A percentile compares a stretch with the other conserved stretches of the same genome.
Conservation (phyloP, 2,329 filamentous ascomycete species). For the Escovopsis sp. region DNA sequence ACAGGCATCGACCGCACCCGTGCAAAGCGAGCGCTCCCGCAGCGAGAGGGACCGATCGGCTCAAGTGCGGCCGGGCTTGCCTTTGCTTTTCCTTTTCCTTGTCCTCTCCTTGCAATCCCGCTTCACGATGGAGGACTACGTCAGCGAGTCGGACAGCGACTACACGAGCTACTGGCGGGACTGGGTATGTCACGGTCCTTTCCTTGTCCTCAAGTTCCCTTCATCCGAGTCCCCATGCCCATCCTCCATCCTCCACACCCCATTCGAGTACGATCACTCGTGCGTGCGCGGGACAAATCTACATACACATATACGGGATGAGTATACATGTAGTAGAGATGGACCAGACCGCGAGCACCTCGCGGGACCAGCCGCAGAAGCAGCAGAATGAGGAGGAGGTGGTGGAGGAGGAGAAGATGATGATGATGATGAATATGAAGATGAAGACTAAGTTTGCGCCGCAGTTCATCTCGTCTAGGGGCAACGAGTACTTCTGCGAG, state of each 20-base stretch:
- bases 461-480: slow-evolving; percentile 92
- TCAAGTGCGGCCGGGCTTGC: too few relatives aligned
- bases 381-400: background rate
- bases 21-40: too few relatives aligned
- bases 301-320: too few relatives aligned
- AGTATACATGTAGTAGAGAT: too few relatives aligned
- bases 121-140: slow-evolving; percentile 92
- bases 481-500: slow-evolving; percentile 99
- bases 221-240: background rate
- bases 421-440: too few relatives aligned
- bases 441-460: slow-evolving; percentile 5
- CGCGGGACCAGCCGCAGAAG: background rate
- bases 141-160: slow-evolving; percentile 94
- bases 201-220: background rate
- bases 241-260: background rate
- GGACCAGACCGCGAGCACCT: too few relatives aligned
- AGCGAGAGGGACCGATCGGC: too few relatives aligned
- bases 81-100: too few relatives aligned
- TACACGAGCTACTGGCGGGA: slow-evolving; percentile 99
- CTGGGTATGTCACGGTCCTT: slow-evolving; percentile 56
- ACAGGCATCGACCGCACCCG: too few relatives aligned
- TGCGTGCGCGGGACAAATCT: too few relatives aligned
- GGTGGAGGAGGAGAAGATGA: background rate
- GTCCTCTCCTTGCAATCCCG: too few relatives aligned
- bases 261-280: too few relatives aligned